Evolutionary conservation across 257 asterid genomes (phyloP), one percentile per base, ranked within the genome.

Genomic region (Avicennia marina): DNA sequence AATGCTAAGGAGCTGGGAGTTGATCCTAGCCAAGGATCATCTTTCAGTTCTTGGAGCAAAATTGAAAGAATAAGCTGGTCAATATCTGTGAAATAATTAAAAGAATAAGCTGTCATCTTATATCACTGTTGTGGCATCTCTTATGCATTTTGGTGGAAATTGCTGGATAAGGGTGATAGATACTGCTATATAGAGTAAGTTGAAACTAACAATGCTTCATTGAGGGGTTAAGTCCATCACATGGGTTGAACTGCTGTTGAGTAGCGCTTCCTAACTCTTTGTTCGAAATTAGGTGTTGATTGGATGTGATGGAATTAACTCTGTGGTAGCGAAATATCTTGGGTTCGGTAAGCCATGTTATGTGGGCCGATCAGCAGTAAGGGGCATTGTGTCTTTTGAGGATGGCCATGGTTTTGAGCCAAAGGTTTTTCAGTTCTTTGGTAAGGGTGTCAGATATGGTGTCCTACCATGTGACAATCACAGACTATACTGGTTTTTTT

Each of bases 221-320:
- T n/a, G n/a, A n/a, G n/a, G n/a, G n/a, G n/a, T n/a, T n/a, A n/a
- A n/a, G n/a, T n/a, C n/a, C n/a, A 4, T 36, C 13, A 36, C 13
- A 4, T 2, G 6, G 41, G 13, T 11, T 11, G 13, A 36, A 7
- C 10, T 36, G 41, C 10, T 36, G 6, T 36, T 36, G 10, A 11
- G 3, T 47, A 2, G 19, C 16, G 4, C 2, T 29, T 51, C 13
- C 27, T 39, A n/a, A 24, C 2, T 3, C 10, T 31, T 11, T 13
- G 10, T 61, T n/a, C 40, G 33, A 33, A 24, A 29, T 22, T 56
- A 45, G 87, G 81, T 74, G 21, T 51, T 77, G 62, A 74, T 80
- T 42, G 87, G 84, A 46, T 63, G 75, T 26, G 87, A 80, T 53
- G 87, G 87, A 44, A 72, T 80, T 16, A 74, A 80, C 50, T 80